A percentile compares a stretch with the other conserved stretches of the same genome.
Evolutionary conservation across 805 yeast genomes (phyloP).

Genomic region (Lachancea nothofagi): DNA sequence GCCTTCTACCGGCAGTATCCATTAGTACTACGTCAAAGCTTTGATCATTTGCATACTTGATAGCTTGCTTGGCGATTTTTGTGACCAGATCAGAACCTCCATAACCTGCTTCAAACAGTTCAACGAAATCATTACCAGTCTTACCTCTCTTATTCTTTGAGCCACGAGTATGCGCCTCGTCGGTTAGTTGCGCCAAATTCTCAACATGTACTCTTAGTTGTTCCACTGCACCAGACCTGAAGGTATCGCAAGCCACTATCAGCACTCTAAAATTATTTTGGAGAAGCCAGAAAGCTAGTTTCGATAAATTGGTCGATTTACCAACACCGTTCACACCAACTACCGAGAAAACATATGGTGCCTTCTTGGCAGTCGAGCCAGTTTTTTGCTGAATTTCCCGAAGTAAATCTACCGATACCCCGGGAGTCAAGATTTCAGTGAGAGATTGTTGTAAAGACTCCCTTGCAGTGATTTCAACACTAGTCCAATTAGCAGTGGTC

Average conservation of each 20-base stretch:
- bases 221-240: conserved; percentile 98
- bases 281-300: conserved; percentile 89
- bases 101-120: conserved; percentile 88
- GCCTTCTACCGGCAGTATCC: conserved; percentile 98
- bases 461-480: conserved; percentile 66
- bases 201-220: conserved; percentile 91
- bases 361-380: conserved; percentile 22
- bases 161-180: conserved; percentile 36
- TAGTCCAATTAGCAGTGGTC: conserved; percentile 66
- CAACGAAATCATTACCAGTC: conserved; percentile 43
- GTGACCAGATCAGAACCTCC: conserved; percentile 96
- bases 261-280: conserved; percentile 83
- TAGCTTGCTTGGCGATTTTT: conserved; percentile 86
- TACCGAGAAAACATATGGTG: conserved; percentile 91
- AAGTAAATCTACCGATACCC: conserved; percentile 79
- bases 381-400: conserved; percentile 62
- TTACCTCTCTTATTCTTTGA: conserved; percentile 35
- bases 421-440: conserved; percentile 80
- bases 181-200: conserved; percentile 66
- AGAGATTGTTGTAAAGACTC: conserved; percentile 55
- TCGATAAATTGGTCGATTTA: conserved; percentile 90
- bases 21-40: conserved; percentile 79
- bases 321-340: conserved; percentile 99
- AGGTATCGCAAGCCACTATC: conserved; percentile 96
- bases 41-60: conserved; percentile 65